Evolutionary conservation across 495 filamentous ascomycete genomes (phyloP), one percentile per base, ranked within the genome.

Genomic region (Rhizodiscina lignyota): DNA sequence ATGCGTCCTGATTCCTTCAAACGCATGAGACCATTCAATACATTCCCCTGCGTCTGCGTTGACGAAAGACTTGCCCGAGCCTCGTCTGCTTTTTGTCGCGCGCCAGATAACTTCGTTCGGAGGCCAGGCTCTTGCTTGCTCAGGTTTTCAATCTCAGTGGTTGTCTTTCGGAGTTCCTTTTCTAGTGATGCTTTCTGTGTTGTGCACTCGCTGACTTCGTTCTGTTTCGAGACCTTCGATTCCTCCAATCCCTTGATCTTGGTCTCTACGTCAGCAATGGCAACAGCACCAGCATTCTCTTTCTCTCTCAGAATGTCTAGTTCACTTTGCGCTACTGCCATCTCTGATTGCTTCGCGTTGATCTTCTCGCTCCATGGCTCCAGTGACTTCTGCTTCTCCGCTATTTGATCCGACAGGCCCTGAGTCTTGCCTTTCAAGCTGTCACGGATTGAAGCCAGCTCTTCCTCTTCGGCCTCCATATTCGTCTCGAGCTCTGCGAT

Each of bases 281-380:
- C 75, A 8, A 82, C 72, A 15, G 79, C 73, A 17, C 83, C 83
- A 26, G 89, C 78, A 47, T 86, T 93, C 30, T 79, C 77, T 43
- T 79, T 80, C 52, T 96, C 87, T 18, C 72, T 68, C 3, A 96
- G 62, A 40, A 97, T 94, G 31, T 89, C 76, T 35, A 94, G 70
- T 55, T 97, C 89, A 52, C 80, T 87, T 52, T 92, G 80, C 3
- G 89, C 83, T 19, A 97, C 85, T 11, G 89, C 87, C 47, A 94
- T 87, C 5, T 80, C 71, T 2, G 84, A 93, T 44, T 83, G 79
- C 53, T 93, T 96, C 52, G 89, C 71, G 50, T 92, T 96, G 61
- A 97, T 85, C 58, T 85, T 93, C 33, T 80, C 83, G 37, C 83
- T 86, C 87, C 87, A 97, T 0, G 89, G 89, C 60, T 94, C 87